Base-by-base conservation (phyloP, 805 yeast genomes). In the Middelhovenomyces tepae region DNA sequence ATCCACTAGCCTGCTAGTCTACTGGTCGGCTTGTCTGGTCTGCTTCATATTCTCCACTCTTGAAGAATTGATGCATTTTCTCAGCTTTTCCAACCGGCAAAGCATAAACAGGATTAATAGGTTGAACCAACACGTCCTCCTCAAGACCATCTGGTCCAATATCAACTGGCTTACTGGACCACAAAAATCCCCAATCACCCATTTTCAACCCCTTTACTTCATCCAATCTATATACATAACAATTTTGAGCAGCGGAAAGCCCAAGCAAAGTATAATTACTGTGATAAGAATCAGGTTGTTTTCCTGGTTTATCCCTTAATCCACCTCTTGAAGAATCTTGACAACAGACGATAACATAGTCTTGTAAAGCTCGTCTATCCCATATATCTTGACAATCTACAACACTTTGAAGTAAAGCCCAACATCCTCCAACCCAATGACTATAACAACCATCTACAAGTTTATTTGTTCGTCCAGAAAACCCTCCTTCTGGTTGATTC, bases 401-500 rank as follows among this genome's bases (percentile, higher is more conserved):
- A 1, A 78, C 59, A 0, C 69, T 60, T 38, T 82, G 91, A 3
- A 85, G 38, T 22, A 84, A 55, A 1, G 83, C 74, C 41, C 69
- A 63, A 23, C 78, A 53, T 0, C 85, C 93, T 1, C 97, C 97
- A 2, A 86, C 79, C 98, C 98, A 91, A 55, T 80, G 89, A 50
- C 89, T 75, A 54, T 91, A 91, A 56, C 98, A 91, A 0, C 94
- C 95, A 53, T 91, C 98, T 1, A 91, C 97, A 20, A 91, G 65
- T 53, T 91, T 91, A 54, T 89, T 89, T 0, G 94, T 73, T 35
- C 99, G 69, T 0, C 99, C 99, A 8, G 76, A 68, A 29, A 89
- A 69, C 0, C 97, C 96, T 8, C 89, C 93, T 50, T 85, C 95
- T n/a, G 73, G 54, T 13, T 57, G 57, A 35, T 66, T 62, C 53